Evolutionary conservation across 2,329 filamentous ascomycete genomes (phyloP), one percentile per base, ranked within the genome.

Genomic region (Pseudogymnoascus sp.): DNA sequence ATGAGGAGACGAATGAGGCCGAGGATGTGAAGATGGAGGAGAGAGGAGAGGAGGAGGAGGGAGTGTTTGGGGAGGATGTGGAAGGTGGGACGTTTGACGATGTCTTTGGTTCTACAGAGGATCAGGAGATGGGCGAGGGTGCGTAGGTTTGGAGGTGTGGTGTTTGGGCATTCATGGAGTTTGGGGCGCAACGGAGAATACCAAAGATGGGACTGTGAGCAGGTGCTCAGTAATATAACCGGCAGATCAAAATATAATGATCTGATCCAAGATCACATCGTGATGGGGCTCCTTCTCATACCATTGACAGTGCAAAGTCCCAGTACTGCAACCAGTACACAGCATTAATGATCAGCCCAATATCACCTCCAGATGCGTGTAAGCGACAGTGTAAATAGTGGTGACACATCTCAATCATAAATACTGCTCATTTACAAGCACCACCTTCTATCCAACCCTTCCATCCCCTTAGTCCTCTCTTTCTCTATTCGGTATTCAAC

Each of bases 81-180:
- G 76, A 77, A 12, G 77, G 76, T 18, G 71, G 72, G 41, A 75
- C 69, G n/a, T 71, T 69, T 65, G 75, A 73, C 22, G 79, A 81
- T 63, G 63, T 68, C 50, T 67, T 69, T 67, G 79, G 76, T 11
- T 67, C 63, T 65, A 59, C 54, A 60, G 76, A 77, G 14, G 78
- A 77, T 33, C 74, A 75, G 47, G 72, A 73, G 36, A 71, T 72
- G 64, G 71, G 72, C 54, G 75, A 70, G 25, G 71, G 70, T 62
- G 74, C 70, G 11, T 78, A 77, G 65, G 59, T 59, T 22, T 70
- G 35, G 11, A 37, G 12, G 25, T 33, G 57, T 41, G 58, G 47
- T 16, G 47, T 54, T 33, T 54, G 11, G 47, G 28, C n/a, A 54
- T 54, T 54, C 9, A 54, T 50, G 47, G 47, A 33, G 47, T 54